Percentiles rank a stretch among this genome's conserved stretches.
phyloP scores from a whole-genome alignment of 257 asterid species.

The Coffea eugenioides region DNA sequence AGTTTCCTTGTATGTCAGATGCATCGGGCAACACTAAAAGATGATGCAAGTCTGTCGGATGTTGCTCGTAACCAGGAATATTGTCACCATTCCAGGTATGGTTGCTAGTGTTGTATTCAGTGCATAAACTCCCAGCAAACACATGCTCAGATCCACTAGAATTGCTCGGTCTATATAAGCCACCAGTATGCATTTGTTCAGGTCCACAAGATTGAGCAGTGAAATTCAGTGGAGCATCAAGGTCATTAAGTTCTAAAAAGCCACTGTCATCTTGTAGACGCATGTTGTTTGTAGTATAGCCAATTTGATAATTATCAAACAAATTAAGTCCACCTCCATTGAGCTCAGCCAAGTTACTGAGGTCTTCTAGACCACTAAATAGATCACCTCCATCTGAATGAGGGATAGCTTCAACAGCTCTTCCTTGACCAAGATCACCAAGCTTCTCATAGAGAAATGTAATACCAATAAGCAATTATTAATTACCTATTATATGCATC shows the following conservation, averaged over 20 bases:
- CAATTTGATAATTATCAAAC: slow-evolving; percentile 26
- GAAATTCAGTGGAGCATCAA: slow-evolving; percentile 42
- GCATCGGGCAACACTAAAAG: not conserved
- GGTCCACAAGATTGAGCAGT: slow-evolving; percentile 22
- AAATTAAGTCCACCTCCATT: slow-evolving; percentile 25
- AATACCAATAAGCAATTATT: not conserved
- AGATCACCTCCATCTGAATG: slow-evolving; percentile 35
- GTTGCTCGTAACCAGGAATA: not conserved
- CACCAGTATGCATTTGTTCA: slow-evolving; percentile 21
- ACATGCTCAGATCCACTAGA: slow-evolving; percentile 13
- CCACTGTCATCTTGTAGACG: slow-evolving; percentile 26
- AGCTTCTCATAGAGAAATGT: slow-evolving; percentile 13
- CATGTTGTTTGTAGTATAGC: slow-evolving; percentile 19
- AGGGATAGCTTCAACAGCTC: slow-evolving; percentile 7
- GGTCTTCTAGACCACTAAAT: slow-evolving; percentile 42
- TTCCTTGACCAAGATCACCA: slow-evolving; percentile 23
- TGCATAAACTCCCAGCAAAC: slow-evolving; percentile 1
- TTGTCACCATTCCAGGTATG: not conserved
- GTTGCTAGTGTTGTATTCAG: not conserved
- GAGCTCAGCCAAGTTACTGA: slow-evolving; percentile 23
- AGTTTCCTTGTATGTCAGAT: not conserved
- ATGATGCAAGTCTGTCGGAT: not conserved
- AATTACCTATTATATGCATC: not conserved
- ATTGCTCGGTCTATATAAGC: slow-evolving; percentile 23
- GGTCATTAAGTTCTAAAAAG: slow-evolving; percentile 65